A percentile compares a stretch with the other conserved stretches of the same genome.
Evolutionary conservation across 2,329 filamentous ascomycete species (phyloP).

Genomic region (Aspergillus fijiensis): DNA sequence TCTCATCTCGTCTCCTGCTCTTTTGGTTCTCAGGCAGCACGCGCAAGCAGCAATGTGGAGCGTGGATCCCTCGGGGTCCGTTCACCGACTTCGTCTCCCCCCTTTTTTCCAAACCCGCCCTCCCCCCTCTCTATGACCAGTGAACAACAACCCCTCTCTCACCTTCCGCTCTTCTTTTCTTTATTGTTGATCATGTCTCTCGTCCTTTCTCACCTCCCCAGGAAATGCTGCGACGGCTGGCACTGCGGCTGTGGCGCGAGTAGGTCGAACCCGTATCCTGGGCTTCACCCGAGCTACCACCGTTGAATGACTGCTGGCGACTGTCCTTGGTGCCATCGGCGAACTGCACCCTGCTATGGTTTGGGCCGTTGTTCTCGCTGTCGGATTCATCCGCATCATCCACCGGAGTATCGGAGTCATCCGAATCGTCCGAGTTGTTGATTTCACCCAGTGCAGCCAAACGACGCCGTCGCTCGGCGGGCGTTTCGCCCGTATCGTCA

Average conservation of each 20-base stretch:
- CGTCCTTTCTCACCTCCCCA: conserved; percentile 9
- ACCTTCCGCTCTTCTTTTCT: background rate
- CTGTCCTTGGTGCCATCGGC: conserved; percentile 33
- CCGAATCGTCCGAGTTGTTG: conserved; percentile 30
- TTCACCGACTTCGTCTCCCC: background rate
- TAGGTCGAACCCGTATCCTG: conserved; percentile 2
- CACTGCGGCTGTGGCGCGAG: conserved; percentile 4
- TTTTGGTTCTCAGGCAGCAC: background rate
- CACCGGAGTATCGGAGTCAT: conserved; percentile 18
- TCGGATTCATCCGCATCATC: conserved; percentile 25
- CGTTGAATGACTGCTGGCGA: conserved; percentile 7
- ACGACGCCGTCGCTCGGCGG: conserved; percentile 48
- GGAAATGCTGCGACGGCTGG: conserved; percentile 4
- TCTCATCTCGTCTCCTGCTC: background rate
- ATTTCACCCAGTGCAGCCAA: conserved; percentile 45
- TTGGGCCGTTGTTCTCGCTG: conserved; percentile 25
- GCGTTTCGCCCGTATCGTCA: conserved; percentile 45
- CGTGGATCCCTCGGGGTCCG: background rate
- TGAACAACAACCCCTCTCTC: background rate
- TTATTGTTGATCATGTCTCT: conserved; percentile 1
- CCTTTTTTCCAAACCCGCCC: background rate
- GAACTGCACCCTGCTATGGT: conserved; percentile 33
- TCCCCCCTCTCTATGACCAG: background rate
- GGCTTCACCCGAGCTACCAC: background rate
- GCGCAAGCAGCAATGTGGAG: too few relatives aligned